Base-by-base conservation (phyloP, 2,329 filamentous ascomycete species). In the Fusarium sp. region DNA sequence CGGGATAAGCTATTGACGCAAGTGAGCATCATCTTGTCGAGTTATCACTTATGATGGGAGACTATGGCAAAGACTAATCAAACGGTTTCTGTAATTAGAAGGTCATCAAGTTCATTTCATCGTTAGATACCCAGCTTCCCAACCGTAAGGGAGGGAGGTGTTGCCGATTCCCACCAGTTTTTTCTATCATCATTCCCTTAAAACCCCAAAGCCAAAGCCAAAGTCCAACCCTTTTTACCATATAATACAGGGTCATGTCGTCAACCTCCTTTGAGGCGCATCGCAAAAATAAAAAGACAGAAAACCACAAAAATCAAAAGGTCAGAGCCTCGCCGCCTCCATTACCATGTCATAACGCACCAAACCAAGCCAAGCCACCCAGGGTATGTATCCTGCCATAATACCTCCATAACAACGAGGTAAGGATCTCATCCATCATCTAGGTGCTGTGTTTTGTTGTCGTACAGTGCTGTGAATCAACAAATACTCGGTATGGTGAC, bases 81-180 rank as follows among this genome's bases (percentile, higher is more conserved):
- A 49, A 61, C 31, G 40, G 44, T 43, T 42, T 64, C 26, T 19
- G 19, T 19, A 19, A 46, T 57, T 61, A 25, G 53, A 54, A 43
- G 47, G 58, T 74, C 71, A 58, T 72, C 53, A 73, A 65, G 64
- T 68, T 73, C 71, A 56, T 73, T 53, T 71, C 66, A 36, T 73
- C 71, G 64, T 73, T 68, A 73, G 54, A 59, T 42, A 48, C 40
- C 51, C 52, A 58, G 48, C 39, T 45, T 51, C 51, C 58, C 64
- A 46, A 36, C 44, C 64, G 41, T 43, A 67, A 57, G 58, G 58
- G 54, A 56, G 58, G 58, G 54, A 56, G 41, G 46, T 46, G 53
- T 65, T 64, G 51, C 61, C 51, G 52, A 52, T 49, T 56, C 51
- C 62, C 58, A 46, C 61, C 47, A 45, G 64, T 72, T 71, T 71